phyloP scores from a whole-genome alignment of 169 alveolate genomes.

The Fabrea salina region DNA sequence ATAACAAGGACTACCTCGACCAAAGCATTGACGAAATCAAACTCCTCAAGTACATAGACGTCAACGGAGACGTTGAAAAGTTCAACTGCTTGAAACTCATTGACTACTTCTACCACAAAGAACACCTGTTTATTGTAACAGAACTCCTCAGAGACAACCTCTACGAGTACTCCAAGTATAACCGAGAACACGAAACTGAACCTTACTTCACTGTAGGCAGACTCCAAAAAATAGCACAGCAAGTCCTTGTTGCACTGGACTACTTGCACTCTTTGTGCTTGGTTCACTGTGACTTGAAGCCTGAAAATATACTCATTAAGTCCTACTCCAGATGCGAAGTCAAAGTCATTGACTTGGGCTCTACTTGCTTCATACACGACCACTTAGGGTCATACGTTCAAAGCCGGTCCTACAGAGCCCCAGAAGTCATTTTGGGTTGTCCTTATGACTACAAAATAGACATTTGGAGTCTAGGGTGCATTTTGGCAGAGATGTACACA shows the following conservation, averaged over 20 bases:
- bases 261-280: conserved; percentile 64
- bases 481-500: conserved; percentile 91
- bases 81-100: conserved; percentile 73
- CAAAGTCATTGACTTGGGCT: conserved; percentile 96
- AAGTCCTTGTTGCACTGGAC: conserved; percentile 72
- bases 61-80: conserved; percentile 81
- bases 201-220: conserved; percentile 68
- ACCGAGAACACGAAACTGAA: conserved; percentile 75
- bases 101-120: conserved; percentile 92
- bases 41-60: conserved; percentile 70
- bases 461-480: conserved; percentile 98
- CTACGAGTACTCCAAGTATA: conserved; percentile 83
- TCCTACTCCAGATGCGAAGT: conserved; percentile 78
- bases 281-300: conserved; percentile 93
- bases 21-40: conserved; percentile 91
- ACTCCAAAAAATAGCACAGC: conserved; percentile 50
- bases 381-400: conserved; percentile 91
- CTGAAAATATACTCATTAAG: conserved; percentile 91
- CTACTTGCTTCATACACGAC: conserved; percentile 91
- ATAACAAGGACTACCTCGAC: conserved; percentile 90
- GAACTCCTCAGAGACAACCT: conserved; percentile 90
- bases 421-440: conserved; percentile 96
- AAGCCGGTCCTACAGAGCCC: conserved; percentile 96
- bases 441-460: conserved; percentile 96
- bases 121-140: conserved; percentile 92